phyloP scores from a whole-genome alignment of 257 asterid species.

The Solanum chiquidenum region DNA sequence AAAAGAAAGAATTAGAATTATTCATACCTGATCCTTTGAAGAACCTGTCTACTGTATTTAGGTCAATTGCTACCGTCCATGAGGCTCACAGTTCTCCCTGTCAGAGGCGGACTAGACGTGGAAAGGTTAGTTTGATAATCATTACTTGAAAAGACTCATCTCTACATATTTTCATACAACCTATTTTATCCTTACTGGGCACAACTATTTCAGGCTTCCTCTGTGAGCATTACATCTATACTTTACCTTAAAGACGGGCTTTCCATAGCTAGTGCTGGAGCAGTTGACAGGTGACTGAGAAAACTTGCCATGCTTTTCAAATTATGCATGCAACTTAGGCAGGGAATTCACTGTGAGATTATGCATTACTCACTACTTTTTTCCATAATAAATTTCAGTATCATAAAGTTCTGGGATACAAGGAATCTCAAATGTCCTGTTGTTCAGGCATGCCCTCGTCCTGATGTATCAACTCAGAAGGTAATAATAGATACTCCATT shows the following conservation, averaged over 20 bases:
- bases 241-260: constrained; percentile 79
- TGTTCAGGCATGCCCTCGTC: constrained; percentile 56
- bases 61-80: constrained; percentile 48
- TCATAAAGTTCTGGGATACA: constrained; percentile 84
- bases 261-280: constrained; percentile 92
- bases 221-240: constrained; percentile 84
- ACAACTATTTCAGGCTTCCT: constrained; percentile 37
- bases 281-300: constrained; percentile 70
- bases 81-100: constrained; percentile 59
- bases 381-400: constrained; percentile 17
- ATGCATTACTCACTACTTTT: background rate
- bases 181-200: background rate
- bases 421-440: constrained; percentile 68
- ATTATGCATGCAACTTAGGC: background rate
- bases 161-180: background rate
- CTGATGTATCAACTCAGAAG: constrained; percentile 33
- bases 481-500: constrained; percentile 12
- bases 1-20: background rate
- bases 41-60: constrained; percentile 5
- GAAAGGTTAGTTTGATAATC: constrained; percentile 39
- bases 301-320: background rate
- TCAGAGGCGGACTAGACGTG: constrained; percentile 47
- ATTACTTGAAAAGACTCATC: background rate
- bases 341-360: constrained; percentile 1
- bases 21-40: background rate